Percentiles rank a stretch among this genome's conserved stretches.
Evolutionary conservation across 192 early-diverging fungal species (phyloP).

Genomic region (Umbelopsis sp.): DNA sequence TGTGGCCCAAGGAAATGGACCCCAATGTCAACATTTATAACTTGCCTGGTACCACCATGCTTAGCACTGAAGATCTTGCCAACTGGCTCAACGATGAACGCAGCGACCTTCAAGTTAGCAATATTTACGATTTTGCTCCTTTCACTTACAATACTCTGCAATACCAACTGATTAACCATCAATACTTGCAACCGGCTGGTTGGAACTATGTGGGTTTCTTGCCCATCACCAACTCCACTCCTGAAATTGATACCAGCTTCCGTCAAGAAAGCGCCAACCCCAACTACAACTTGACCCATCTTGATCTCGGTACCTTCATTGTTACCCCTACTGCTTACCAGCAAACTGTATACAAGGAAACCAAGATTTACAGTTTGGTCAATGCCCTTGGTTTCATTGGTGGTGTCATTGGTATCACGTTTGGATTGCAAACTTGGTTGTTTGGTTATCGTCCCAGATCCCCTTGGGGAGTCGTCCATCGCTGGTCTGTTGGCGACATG

Average conservation of each 20-base stretch:
- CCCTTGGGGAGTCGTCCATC: constrained; percentile 40
- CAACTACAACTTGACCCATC: constrained; percentile 27
- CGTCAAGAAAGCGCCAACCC: constrained; percentile 35
- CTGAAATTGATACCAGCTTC: constrained; percentile 29
- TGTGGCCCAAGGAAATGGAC: constrained; percentile 38
- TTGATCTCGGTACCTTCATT: constrained; percentile 30
- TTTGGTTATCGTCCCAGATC: constrained; percentile 39
- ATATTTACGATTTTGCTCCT: constrained; percentile 34
- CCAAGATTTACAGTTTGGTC: constrained; percentile 37
- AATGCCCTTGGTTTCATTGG: constrained; percentile 41
- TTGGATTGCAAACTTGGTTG: constrained; percentile 34
- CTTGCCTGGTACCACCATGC: constrained; percentile 5
- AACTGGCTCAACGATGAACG: constrained; percentile 36
- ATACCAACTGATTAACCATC: constrained; percentile 30
- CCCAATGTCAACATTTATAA: constrained; percentile 30
- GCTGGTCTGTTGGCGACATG: constrained; percentile 39
- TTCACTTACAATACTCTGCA: constrained; percentile 30
- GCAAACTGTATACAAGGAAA: constrained; percentile 22
- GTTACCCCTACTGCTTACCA: constrained; percentile 24
- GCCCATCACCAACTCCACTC: constrained; percentile 34
- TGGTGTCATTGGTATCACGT: constrained; percentile 35
- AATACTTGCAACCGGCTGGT: constrained; percentile 31
- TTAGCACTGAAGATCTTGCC: constrained; percentile 18
- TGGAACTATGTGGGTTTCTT: constrained; percentile 44
- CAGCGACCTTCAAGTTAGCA: constrained; percentile 32